These are phyloP conservation scores for Neurospora sp. DNA, from an alignment of 495 filamentous ascomycete species.

Conservation along the genomic window DNA sequence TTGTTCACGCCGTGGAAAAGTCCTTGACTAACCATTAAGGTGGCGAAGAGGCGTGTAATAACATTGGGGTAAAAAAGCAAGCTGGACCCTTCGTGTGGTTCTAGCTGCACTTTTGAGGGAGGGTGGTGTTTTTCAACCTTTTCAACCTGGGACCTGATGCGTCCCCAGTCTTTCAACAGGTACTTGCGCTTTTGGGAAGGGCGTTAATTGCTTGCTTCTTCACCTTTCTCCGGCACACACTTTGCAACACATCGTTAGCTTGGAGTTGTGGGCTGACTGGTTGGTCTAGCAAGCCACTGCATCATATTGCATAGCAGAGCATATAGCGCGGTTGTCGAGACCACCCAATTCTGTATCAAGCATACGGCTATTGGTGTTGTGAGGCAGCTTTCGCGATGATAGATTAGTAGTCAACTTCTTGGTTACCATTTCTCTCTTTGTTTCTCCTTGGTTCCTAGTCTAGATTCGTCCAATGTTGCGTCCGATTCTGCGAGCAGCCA, in stretches of 20 bases:
- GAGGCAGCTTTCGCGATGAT: not conserved
- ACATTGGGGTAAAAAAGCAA: not conserved
- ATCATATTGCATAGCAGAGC: not conserved
- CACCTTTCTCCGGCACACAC: not conserved
- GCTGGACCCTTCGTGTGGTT: not conserved
- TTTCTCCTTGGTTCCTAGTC: not conserved
- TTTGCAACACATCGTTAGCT: not conserved
- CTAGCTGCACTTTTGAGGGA: not conserved
- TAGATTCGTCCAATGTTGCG: not conserved
- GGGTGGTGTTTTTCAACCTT: not conserved
- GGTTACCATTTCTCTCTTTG: not conserved
- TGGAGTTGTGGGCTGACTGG: not conserved
- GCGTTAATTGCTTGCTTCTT: not conserved
- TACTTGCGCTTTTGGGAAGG: not conserved
- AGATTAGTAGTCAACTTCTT: not conserved
- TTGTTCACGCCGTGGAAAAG: constrained; percentile 3
- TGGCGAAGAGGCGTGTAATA: not conserved
- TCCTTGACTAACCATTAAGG: not conserved
- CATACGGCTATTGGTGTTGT: not conserved
- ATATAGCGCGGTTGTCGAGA: not conserved
- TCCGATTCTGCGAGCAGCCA: not conserved
- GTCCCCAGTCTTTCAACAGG: not conserved
- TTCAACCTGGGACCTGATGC: not conserved
- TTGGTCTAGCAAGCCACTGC: not conserved
- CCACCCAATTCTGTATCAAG: not conserved